Base-by-base conservation (phyloP, 2,329 filamentous ascomycete genomes). In the Scorias spongiosa region DNA sequence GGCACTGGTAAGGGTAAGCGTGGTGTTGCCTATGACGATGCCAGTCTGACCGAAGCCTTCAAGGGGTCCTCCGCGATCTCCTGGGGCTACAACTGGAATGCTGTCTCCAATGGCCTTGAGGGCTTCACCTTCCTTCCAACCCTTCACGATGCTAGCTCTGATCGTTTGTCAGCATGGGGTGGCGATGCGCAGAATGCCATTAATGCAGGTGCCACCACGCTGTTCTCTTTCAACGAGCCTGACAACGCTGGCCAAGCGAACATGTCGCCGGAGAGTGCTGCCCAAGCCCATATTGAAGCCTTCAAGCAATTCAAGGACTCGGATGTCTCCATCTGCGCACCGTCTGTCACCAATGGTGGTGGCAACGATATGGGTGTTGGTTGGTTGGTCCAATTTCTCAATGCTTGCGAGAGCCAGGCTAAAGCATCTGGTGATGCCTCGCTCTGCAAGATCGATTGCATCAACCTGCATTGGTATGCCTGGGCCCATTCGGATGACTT, bases 141-240 rank as follows among this genome's bases (percentile, higher is more conserved):
- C 63, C 72, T 84, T 40, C 63, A 57, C 59, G 71, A 74, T 43
- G 59, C 68, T 44, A 51, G 51, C 10, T 44, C 55, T 9, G 59
- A 62, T 10, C 67, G 73, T 59, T 68, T 68, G 44, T 44, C 52
- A 43, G 57, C 55, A 53, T 84, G 79, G 77, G 51, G 55, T 29
- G 39, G 47, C 11, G 68, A 71, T 48, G 76, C 70, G 39, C 58
- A 69, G 43, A 57, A 60, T 12, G 74, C 75, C 48, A 70, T 82
- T 48, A 52, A 60, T 42, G 58, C 58, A 10, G 80, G 79, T 44
- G 64, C 71, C 50, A 72, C 67, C 49, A 67, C 70, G 53, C 60
- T 84, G 44, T 70, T 84, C 56, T 70, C 71, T 60, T 83, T 82
- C 73, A 85, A 85, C 70, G 80, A 85, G 69, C 77, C 77, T 39